These are phyloP conservation scores for Jaminaea rosea DNA, from an alignment of 1,284 basidiomycete genomes.

Conservation along the genomic window DNA sequence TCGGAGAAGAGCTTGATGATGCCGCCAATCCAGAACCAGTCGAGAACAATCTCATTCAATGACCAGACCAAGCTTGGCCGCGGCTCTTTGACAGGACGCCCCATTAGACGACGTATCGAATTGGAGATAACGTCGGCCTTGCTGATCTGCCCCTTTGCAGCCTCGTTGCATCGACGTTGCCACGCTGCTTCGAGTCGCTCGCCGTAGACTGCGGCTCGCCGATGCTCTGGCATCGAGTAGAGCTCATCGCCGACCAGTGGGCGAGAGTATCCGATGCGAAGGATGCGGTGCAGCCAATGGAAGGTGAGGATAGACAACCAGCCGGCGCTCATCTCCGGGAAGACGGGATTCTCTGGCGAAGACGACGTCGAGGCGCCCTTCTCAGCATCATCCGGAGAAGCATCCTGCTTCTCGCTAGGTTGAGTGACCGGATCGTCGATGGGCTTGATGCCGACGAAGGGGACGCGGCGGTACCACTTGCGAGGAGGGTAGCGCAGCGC, in stretches of 20 bases:
- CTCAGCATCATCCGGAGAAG: background rate
- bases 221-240: conserved; percentile 10
- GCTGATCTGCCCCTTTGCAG: background rate
- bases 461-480: conserved; percentile 7
- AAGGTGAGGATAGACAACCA: conserved; percentile 15
- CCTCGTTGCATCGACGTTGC: background rate
- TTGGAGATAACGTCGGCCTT: background rate
- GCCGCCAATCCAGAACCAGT: conserved; percentile 20
- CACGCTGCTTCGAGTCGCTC: conserved; percentile 6
- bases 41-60: conserved; percentile 18
- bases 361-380: background rate
- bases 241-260: conserved; percentile 20
- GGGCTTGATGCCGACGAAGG: conserved; percentile 2
- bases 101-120: background rate
- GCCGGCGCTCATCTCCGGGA: conserved; percentile 14
- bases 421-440: conserved; percentile 2
- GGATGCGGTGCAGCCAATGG: conserved; percentile 16
- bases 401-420: background rate
- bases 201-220: conserved; percentile 7
- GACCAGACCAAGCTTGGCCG: conserved; percentile 13
- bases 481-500: conserved; percentile 1
- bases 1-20: conserved; percentile 14
- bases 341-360: conserved; percentile 3
- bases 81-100: background rate
- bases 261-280: conserved; percentile 18